These are phyloP conservation scores for Lactarius trivialis DNA, from an alignment of 768 basidiomycete species.

Conservation along the genomic window DNA sequence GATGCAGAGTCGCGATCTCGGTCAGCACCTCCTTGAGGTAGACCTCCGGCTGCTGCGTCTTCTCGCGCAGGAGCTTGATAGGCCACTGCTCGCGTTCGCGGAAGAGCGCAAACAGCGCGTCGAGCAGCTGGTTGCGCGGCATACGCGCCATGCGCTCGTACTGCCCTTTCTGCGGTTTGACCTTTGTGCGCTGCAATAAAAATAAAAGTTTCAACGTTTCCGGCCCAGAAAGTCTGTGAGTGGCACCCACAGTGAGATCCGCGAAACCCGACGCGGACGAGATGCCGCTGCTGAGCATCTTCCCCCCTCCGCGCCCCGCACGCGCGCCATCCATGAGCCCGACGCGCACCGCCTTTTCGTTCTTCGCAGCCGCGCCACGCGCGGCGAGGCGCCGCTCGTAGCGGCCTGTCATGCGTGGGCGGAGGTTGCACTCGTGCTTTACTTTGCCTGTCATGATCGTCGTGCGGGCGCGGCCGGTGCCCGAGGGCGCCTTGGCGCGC, in stretches of 20 bases:
- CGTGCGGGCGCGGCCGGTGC: slow-evolving; percentile 53
- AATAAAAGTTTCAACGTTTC: too few relatives aligned
- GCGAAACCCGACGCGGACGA: slow-evolving; percentile 55
- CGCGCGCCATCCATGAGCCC: slow-evolving; percentile 68
- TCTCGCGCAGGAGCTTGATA: slow-evolving; percentile 67
- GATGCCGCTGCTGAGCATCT: slow-evolving; percentile 72
- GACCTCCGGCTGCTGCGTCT: slow-evolving; percentile 78
- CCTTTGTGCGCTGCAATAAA: slow-evolving; percentile 41
- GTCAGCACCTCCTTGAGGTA: slow-evolving; percentile 79
- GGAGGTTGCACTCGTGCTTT: slow-evolving; percentile 73
- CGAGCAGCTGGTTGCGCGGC: slow-evolving; percentile 81
- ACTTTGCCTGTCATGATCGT: slow-evolving; percentile 75
- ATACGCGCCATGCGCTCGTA: slow-evolving; percentile 92
- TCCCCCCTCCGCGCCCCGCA: slow-evolving; percentile 68
- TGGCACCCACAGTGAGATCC: slow-evolving; percentile 53
- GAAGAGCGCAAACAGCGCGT: slow-evolving; percentile 75
- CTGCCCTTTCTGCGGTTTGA: slow-evolving; percentile 57
- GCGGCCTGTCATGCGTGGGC: slow-evolving; percentile 57
- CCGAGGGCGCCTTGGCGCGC: slow-evolving; percentile 57
- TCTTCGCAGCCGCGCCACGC: slow-evolving; percentile 59
- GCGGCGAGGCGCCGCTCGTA: slow-evolving; percentile 72
- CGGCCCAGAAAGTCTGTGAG: too few relatives aligned
- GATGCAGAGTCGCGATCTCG: slow-evolving; percentile 71
- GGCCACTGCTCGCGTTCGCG: slow-evolving; percentile 76
- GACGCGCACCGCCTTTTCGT: slow-evolving; percentile 60